Base-by-base conservation (phyloP, 139 green algal species). In the Microglena sp. region DNA sequence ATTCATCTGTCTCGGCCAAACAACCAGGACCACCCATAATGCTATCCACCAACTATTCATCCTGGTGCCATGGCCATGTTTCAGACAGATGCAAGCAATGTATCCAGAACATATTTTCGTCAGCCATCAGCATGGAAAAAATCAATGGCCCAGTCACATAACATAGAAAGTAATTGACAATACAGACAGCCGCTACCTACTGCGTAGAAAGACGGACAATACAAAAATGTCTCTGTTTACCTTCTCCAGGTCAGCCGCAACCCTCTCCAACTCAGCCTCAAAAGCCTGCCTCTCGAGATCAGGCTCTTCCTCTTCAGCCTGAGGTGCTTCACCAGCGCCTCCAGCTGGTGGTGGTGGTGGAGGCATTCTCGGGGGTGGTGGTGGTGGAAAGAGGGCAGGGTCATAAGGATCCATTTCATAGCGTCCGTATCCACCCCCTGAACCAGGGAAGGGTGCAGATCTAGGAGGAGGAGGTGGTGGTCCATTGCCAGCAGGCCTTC, bases 241-340 rank as follows among this genome's bases (percentile, higher is more conserved):
- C 69, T 34, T 54, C 43, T 85, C 78, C 31, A 79, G 33, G 3
- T 79, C 76, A 28, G 70, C 78, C 18, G 76, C 76, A 26, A 86
- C 62, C 5, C 77, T 62, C 32, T 81, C 69, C 63, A 88, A 68
- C 72, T 88, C 79, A 22, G 77, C 79, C 60, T 81, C 66, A 63
- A 88, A 88, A 15, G 78, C 82, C 33, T 76, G 64, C 3, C 79
- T 55, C 62, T 88, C 82, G 22, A 50, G 45, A 35, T 84, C 74
- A 0, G 31, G 36, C 22, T 76, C 75, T 33, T 74, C 66, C 22
- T 75, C 63, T 31, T 44, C 56, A 26, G 24, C 24, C 53, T 60
- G 53, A 8, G 53, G 24, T n/a, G n/a, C n/a, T n/a, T 50, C 11
- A 11, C 40, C 40, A 15, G 11, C 40, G 40, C 40, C 40, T 15